Evolutionary conservation across 768 basidiomycete genomes (phyloP).

Genomic region (Austroboletus eburneus): DNA sequence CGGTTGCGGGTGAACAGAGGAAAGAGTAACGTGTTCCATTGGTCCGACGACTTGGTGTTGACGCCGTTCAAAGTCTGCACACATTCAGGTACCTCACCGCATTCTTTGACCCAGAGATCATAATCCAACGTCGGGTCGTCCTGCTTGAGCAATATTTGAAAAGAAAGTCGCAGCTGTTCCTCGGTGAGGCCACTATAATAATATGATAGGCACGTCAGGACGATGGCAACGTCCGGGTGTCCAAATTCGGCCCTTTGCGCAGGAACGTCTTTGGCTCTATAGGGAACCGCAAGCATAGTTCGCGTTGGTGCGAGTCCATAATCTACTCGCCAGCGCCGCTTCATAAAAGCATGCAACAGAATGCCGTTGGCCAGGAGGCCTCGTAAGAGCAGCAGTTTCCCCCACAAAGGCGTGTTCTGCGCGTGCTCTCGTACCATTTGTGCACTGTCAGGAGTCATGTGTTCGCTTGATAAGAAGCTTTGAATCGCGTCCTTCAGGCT

Average conservation of each 20-base stretch:
- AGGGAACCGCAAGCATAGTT: not conserved
- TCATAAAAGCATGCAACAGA: not conserved
- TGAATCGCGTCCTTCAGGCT: not conserved
- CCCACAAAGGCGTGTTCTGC: not conserved
- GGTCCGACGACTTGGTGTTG: not conserved
- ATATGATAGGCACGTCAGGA: not conserved
- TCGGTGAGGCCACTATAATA: not conserved
- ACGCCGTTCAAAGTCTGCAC: not conserved
- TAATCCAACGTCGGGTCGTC: not conserved
- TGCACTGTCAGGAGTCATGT: not conserved
- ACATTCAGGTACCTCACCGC: not conserved
- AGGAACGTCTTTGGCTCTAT: not conserved
- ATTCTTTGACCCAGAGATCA: not conserved
- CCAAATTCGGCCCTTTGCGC: not conserved
- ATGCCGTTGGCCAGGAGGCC: not conserved
- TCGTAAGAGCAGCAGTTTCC: not conserved
- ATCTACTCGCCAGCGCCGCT: not conserved
- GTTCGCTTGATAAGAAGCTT: constrained; percentile 6
- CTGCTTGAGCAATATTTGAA: not conserved
- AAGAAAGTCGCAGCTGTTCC: not conserved
- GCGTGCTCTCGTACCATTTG: constrained; percentile 1
- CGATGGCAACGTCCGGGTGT: not conserved
- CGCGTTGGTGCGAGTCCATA: not conserved
- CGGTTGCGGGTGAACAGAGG: not conserved
- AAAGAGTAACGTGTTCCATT: not conserved